Percentiles rank a stretch among this genome's conserved stretches.
Conservation (phyloP, 2,329 filamentous ascomycete species). For the Ophiocordyceps camponoti-saundersi region DNA sequence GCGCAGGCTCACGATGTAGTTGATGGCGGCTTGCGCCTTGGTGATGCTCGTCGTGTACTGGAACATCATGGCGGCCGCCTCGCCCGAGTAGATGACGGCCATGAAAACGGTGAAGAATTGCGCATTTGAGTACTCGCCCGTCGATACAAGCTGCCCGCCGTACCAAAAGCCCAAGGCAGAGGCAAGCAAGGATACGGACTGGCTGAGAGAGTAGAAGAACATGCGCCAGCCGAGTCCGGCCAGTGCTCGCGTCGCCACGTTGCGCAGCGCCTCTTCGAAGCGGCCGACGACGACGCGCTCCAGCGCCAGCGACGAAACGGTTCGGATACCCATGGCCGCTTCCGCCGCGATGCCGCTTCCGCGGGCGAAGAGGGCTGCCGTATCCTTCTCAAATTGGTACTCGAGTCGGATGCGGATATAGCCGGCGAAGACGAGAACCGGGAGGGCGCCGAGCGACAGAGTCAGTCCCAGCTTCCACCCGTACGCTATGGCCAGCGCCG, state of each 20-base stretch:
- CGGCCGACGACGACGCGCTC: constrained; percentile 22
- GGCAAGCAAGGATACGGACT: constrained; percentile 19
- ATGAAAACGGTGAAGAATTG: constrained; percentile 35
- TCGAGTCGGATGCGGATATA: constrained; percentile 31
- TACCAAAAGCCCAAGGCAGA: constrained; percentile 25
- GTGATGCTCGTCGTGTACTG: constrained; percentile 33
- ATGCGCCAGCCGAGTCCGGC: constrained; percentile 18
- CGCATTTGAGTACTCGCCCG: constrained; percentile 26
- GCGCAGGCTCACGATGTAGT: constrained; percentile 28
- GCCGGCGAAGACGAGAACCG: constrained; percentile 25
- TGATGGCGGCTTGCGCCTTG: constrained; percentile 28
- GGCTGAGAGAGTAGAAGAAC: constrained; percentile 22
- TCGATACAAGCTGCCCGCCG: constrained; percentile 20
- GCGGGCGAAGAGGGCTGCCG: constrained; percentile 22
- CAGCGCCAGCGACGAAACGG: constrained; percentile 28
- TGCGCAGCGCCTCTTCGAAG: constrained; percentile 14
- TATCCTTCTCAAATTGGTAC: constrained; percentile 25
- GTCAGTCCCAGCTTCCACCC: constrained; percentile 35
- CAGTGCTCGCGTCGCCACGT: constrained; percentile 14
- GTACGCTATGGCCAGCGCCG: constrained; percentile 24
- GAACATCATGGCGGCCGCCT: constrained; percentile 24
- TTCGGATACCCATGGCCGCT: constrained; percentile 29
- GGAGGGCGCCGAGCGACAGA: constrained; percentile 25
- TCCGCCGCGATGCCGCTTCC: constrained; percentile 33
- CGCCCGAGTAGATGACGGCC: constrained; percentile 27